Evolutionary conservation across 2,329 filamentous ascomycete species (phyloP), one percentile per base, ranked within the genome.

Genomic region (Neopestalotiopsis sp.): DNA sequence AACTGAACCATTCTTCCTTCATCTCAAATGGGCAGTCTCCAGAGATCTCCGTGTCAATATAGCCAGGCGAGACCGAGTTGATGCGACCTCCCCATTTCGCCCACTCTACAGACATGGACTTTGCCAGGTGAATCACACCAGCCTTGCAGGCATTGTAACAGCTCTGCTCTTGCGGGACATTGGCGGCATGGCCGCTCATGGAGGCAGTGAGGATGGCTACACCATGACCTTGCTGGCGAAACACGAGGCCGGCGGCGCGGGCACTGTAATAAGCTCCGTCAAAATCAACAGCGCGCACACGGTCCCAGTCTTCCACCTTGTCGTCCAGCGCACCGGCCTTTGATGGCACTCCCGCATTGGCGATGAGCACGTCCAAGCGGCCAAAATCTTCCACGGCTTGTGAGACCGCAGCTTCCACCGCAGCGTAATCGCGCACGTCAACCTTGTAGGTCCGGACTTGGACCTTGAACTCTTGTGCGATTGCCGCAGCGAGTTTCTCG

Each of bases 231-330:
- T 94, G 92, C 34, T 90, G 84, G 61, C 90, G 83, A 84, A 91
- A 95, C 78, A 93, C 89, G 64, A 84, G 82, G 7, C 90, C 92
- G 0, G 92, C 92, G 0, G 89, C 90, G 74, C 87, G 88, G 49
- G 92, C 92, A 76, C 90, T 93, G 85, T 93, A 95, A 81, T 92
- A 94, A 52, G 91, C 91, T 65, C 92, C 91, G 78, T 94, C 91
- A 14, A 95, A 81, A 78, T 96, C 92, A 64, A 92, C 91, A 61
- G 84, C 82, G 72, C 94, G 85, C 52, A 95, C 91, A 70, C 89
- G 87, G 64, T 85, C 85, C 81, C 92, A 93, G 20, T 89, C 86
- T 20, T 90, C 76, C 4, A 88, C 82, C 30, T 90, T 91, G 70
- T 93, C 90, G 45, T 93, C 84, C 77, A 92, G 89, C 9, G 89